Evolutionary conservation across 352 stramenopile genomes (phyloP), one percentile per base, ranked within the genome.

Genomic region (Globisporangium sylvaticum): DNA sequence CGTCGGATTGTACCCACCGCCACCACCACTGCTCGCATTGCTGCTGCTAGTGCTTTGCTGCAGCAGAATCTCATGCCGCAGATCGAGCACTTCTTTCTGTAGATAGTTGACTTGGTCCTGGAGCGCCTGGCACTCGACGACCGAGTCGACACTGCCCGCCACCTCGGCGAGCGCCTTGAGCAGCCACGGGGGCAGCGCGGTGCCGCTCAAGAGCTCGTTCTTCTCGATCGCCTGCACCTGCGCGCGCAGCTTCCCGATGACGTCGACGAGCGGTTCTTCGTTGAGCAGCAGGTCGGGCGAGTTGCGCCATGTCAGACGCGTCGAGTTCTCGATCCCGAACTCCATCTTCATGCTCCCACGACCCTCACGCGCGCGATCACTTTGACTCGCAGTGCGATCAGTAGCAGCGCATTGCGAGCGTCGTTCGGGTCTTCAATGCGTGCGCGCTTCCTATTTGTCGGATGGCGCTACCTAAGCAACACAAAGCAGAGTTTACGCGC

Each of bases 251-350:
- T 84, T 82, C n/a, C 70, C 76, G 66, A 95, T 90, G 20, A 94
- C 72, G 27, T 94, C 82, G 22, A 91, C 79, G 4, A 95, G 72
- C 8, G 84, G 88, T 58, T 95, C 85, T 31, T 91, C 85, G 48
- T 95, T 92, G 65, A 94, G 70, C 39, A 90, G 75, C 58, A 95
- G 76, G 42, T 94, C 85, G 8, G 85, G 84, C 32, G 83, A 75
- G 4, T 80, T 78, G 18, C 83, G 84, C 85, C 85, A 93, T 37
- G 75, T 59, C 53, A 94, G 68, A 53, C 77, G 74, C 50, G 79
- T 83, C 34, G 78, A 66, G 53, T 82, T 88, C 54, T 83, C 79
- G 10, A 44, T 37, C 0, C 68, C 69, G 37, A 74, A 69, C 48
- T 81, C 72, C 74, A 81, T 79, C 20, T 56, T 63, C 37, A 56